phyloP scores from a whole-genome alignment of 1,284 basidiomycete species.

The Trichosporon coremiiforme region DNA sequence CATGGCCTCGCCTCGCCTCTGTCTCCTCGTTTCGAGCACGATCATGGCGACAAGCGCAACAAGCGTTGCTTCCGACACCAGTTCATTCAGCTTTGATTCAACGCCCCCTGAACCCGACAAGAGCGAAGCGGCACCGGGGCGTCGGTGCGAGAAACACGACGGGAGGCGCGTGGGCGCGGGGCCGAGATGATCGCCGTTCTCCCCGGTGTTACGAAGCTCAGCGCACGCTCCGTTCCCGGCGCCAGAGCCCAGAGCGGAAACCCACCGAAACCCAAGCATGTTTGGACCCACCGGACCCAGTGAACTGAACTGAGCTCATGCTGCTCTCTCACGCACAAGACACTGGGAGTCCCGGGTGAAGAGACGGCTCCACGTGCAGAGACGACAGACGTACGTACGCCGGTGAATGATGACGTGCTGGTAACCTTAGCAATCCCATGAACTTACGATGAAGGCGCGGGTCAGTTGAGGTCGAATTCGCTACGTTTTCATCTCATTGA shows the following conservation, averaged over 20 bases:
- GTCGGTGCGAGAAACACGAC: background rate
- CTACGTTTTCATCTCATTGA: background rate
- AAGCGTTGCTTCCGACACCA: background rate
- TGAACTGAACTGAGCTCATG: background rate
- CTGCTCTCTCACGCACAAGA: background rate
- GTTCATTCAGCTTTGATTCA: background rate
- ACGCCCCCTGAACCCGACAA: background rate
- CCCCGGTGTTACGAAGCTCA: background rate
- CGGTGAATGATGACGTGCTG: background rate
- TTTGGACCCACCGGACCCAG: background rate
- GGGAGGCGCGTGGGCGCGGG: background rate
- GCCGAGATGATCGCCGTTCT: background rate
- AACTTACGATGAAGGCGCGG: slow-evolving; percentile 7
- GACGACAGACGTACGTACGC: background rate
- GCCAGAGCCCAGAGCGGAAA: background rate
- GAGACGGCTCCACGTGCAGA: background rate
- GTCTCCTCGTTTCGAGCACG: background rate
- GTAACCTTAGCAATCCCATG: background rate
- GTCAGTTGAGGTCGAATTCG: background rate
- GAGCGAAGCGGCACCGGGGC: background rate
- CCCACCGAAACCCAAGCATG: slow-evolving; percentile 2
- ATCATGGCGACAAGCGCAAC: background rate
- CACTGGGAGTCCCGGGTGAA: background rate
- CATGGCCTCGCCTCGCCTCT: background rate
- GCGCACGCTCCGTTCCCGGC: too few relatives aligned